Percentiles rank a stretch among this genome's conserved stretches.
Conservation (phyloP, 1,284 basidiomycete species). For the Sporisorium graminicola region DNA sequence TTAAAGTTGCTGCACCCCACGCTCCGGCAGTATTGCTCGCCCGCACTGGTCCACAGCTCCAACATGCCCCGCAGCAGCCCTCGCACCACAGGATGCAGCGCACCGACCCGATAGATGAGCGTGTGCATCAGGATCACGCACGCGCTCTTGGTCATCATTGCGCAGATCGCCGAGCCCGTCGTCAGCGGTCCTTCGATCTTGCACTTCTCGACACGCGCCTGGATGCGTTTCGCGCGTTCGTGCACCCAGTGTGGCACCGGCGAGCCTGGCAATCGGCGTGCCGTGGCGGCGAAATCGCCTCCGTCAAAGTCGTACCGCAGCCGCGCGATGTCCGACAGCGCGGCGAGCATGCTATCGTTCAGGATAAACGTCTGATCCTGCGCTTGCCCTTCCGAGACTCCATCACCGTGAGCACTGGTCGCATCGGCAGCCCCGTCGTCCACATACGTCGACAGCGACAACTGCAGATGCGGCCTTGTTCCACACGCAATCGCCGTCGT, state of each 20-base stretch:
- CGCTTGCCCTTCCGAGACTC: not conserved
- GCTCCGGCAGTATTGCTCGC: conserved; percentile 33
- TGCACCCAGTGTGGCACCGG: conserved; percentile 40
- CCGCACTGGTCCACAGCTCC: conserved; percentile 35
- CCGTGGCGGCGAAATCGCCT: conserved; percentile 30
- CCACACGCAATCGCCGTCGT: conserved; percentile 38
- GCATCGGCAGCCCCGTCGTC: not conserved
- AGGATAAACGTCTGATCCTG: conserved; percentile 28
- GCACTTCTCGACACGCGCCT: conserved; percentile 15
- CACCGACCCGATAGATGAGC: conserved; percentile 40
- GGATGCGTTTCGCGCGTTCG: conserved; percentile 31
- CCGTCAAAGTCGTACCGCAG: conserved; percentile 40
- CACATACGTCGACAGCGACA: conserved; percentile 22
- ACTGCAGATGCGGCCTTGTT: conserved; percentile 37
- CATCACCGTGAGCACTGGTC: not conserved
- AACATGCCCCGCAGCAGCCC: conserved; percentile 22
- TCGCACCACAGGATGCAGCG: conserved; percentile 28
- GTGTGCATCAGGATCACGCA: conserved; percentile 36
- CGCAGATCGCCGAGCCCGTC: conserved; percentile 32
- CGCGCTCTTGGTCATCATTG: conserved; percentile 33
- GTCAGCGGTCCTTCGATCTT: conserved; percentile 21
- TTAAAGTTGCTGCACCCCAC: conserved; percentile 47
- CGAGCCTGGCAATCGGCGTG: conserved; percentile 7
- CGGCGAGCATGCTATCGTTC: conserved; percentile 24
- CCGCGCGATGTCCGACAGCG: conserved; percentile 44